Evolutionary conservation across 2,329 filamentous ascomycete genomes (phyloP), one percentile per base, ranked within the genome.

Genomic region (Dryadomyces sulphureus): DNA sequence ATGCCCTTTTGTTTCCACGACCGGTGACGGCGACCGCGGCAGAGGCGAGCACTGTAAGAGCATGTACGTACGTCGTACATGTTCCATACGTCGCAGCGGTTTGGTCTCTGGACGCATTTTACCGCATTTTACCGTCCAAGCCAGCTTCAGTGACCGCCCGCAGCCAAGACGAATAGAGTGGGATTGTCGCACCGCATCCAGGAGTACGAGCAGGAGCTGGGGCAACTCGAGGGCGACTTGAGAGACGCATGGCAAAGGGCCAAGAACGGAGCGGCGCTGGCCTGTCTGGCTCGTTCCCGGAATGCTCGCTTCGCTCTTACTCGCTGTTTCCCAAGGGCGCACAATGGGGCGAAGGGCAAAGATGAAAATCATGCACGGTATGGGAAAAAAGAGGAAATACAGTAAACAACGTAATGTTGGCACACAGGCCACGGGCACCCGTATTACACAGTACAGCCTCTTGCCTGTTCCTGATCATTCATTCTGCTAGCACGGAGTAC

Each of bases 271-370:
- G 30, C 22, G 12, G 14, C 11, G 22, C 32, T 22, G 34, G 19
- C 14, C 27, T 27, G 38, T 44, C 17, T 43, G n/a, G n/a, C n/a
- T n/a, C n/a, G n/a, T n/a, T 44, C 24, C 25, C 36, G 43, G 36
- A 45, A 34, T 43, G 43, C 25, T 45, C 36, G 43, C 43, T 36
- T 45, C 43, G 43, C 43, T 45, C 43, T 40, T 45, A 32, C 43
- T 45, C 43, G 43, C 43, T 45, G 42, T 20, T 44, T 44, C 14
- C n/a, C 32, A 12, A 17, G 34, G 36, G 5, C 35, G 5, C 6
- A 22, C n/a, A n/a, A 39, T 24, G 30, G 36, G 36, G 36, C 43
- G 24, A 45, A 34, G 21, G 5, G 7, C 32, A 7, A 32, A 40
- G 40, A 45, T 40, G 34, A 27, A 39, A 39, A 32, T 7, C 24